Conservation (phyloP, 1,284 basidiomycete species). For the Pseudozyma tsukubaensis region DNA sequence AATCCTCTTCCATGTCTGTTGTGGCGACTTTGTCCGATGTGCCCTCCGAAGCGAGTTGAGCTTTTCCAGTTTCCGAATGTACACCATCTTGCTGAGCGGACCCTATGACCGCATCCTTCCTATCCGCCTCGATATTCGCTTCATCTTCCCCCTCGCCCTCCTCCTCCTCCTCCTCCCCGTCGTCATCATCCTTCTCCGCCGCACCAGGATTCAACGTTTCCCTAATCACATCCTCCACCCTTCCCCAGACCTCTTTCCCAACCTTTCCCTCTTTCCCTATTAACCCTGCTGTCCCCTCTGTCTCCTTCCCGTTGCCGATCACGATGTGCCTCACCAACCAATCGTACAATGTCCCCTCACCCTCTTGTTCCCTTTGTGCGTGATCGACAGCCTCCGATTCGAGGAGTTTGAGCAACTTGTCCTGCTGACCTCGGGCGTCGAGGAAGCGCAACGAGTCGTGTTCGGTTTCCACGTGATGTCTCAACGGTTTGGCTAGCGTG, state of each 20-base stretch:
- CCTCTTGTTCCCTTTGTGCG: background rate
- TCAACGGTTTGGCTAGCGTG: slow-evolving; percentile 14
- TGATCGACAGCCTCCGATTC: slow-evolving; percentile 18
- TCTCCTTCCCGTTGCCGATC: background rate
- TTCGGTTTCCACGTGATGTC: slow-evolving; percentile 17
- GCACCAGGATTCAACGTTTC: slow-evolving; percentile 16
- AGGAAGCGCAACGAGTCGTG: slow-evolving; percentile 24
- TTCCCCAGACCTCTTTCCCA: slow-evolving; percentile 6
- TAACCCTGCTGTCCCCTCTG: slow-evolving; percentile 5
- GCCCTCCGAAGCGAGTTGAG: too few relatives aligned
- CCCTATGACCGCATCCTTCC: too few relatives aligned
- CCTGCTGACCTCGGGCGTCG: slow-evolving; percentile 21
- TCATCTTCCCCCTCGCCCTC: slow-evolving; percentile 10
- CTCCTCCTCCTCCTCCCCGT: slow-evolving; percentile 29
- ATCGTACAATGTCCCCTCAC: slow-evolving; percentile 33
- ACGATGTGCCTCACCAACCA: slow-evolving; percentile 21
- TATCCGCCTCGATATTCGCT: too few relatives aligned
- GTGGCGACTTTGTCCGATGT: background rate
- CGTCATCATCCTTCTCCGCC: slow-evolving; percentile 17
- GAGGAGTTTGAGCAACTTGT: slow-evolving; percentile 24
- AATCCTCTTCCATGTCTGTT: slow-evolving; percentile 1
- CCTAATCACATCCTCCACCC: slow-evolving; percentile 4
- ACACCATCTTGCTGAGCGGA: too few relatives aligned
- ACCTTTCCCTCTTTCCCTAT: slow-evolving; percentile 15
- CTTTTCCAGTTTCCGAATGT: too few relatives aligned